Base-by-base conservation (phyloP, 192 early-diverging fungal genomes). In the Radiomyces spectabilis region DNA sequence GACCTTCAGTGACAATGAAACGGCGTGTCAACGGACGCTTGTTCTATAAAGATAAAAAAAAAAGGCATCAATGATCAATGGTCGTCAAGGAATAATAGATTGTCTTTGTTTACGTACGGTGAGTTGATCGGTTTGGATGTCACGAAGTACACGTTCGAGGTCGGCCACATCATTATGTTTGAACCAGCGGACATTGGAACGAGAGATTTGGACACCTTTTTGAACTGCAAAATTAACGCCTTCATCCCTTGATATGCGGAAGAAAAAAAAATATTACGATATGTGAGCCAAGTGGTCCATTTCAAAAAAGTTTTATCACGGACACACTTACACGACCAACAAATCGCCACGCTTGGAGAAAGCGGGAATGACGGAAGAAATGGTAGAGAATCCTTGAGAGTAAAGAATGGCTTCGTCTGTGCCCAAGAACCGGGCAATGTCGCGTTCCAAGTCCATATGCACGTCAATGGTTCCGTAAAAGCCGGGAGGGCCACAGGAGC, bases 101-200 rank as follows among this genome's bases (percentile, higher is more conserved):
- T 31, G 33, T 48, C 41, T 32, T 68, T 21, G 34, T 37, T 26
- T 18, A 27, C 52, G 34, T 55, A 84, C 84, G 46, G 64, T 58
- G 16, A 56, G 51, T 41, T 80, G 72, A 53, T 95, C 89, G 41
- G 50, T 58, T 46, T 86, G 69, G 44, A 98, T 80, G 34, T 88
- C 81, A 45, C 79, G 52, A 43, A 98, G 71, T 19, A 95, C 77
- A 38, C 82, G 83, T 65, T 98, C 92, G 16, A 98, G 69, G 59
- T 98, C 94, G 7, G 83, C 75, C 89, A 98, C 88, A 61, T 98
- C 93, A 66, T 98, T 96, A 76, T 98, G 95, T 59, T 94, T 94
- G 66, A 82, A 98, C 74, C 78, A 94, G 56, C 84, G 83, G 45
- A 98, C 81, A 62, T 76, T 86, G 50, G 88, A 91, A 35, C 95